Percentiles rank a stretch among this genome's conserved stretches.
Evolutionary conservation across 179 eudicot genomes (phyloP).

Genomic region (Patellifolia procumbens): DNA sequence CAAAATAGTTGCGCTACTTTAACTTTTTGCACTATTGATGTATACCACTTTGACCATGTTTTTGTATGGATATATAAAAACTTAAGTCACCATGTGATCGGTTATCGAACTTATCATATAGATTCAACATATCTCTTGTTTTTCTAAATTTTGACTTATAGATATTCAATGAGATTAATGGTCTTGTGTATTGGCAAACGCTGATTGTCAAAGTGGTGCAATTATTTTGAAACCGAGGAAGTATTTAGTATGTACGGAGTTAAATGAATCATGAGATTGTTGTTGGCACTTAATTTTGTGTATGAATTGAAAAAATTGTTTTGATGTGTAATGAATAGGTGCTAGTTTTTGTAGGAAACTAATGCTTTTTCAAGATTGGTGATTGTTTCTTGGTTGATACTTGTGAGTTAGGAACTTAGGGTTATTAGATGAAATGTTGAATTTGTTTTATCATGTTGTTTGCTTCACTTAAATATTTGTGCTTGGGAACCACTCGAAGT

Average conservation of each 20-base stretch:
- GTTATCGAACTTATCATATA: too few species aligned
- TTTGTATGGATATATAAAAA: too few species aligned
- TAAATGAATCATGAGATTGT: not conserved
- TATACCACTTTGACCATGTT: too few species aligned
- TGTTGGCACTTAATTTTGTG: slow-evolving; percentile 15
- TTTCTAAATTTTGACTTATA: too few species aligned
- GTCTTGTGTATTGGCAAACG: not conserved
- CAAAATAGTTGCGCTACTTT: not conserved
- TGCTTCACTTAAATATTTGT: too few species aligned
- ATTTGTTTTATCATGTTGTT: not conserved
- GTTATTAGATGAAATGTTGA: not conserved
- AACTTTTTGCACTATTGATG: not conserved
- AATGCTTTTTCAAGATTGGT: not conserved
- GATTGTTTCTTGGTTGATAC: not conserved
- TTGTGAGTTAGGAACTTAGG: not conserved
- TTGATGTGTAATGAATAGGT: not conserved
- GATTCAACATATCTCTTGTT: too few species aligned
- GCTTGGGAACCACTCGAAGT: not conserved
- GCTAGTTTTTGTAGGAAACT: not conserved
- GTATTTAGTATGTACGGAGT: not conserved
- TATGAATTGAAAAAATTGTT: not conserved
- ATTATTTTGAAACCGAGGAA: too few species aligned
- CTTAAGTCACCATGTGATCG: too few species aligned
- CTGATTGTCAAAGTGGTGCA: not conserved
- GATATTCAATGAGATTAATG: too few species aligned